These are phyloP conservation scores for Fulvia fulva DNA, from an alignment of 2,329 filamentous ascomycete species.

Conservation along the genomic window DNA sequence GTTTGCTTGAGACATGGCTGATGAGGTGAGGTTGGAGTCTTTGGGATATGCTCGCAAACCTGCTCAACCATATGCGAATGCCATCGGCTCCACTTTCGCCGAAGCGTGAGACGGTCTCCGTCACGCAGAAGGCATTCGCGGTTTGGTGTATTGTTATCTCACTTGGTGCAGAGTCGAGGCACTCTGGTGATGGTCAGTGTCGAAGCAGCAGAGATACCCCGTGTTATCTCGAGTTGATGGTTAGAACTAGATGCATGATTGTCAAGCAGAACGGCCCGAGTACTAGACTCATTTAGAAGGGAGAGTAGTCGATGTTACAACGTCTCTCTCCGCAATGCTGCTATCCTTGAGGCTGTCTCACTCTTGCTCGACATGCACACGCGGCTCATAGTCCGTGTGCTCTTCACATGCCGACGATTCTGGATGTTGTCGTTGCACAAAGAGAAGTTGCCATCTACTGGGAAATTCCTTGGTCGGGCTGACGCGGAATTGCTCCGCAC, in stretches of 20 bases:
- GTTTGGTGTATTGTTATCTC: not conserved
- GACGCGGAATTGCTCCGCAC: not conserved
- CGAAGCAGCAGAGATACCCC: too few species aligned
- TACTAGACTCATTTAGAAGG: not conserved
- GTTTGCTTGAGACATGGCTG: constrained; percentile 10
- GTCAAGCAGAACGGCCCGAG: not conserved
- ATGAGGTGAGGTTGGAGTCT: not conserved
- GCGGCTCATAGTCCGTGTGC: not conserved
- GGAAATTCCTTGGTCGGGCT: not conserved
- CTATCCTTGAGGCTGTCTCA: not conserved
- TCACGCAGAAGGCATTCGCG: not conserved
- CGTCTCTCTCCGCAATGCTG: not conserved
- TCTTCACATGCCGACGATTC: not conserved
- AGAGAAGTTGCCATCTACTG: not conserved
- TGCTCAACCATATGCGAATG: not conserved
- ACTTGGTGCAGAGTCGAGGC: not conserved
- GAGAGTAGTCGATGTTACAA: not conserved
- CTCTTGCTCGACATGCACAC: not conserved
- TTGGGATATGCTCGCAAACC: not conserved
- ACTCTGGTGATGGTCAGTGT: too few species aligned
- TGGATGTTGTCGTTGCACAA: not conserved
- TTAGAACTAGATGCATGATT: too few species aligned
- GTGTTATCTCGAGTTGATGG: too few species aligned
- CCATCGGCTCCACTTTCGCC: not conserved
- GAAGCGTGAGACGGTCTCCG: not conserved